These are phyloP conservation scores for Skeletonema costatum DNA, from an alignment of 108 stramenopile species.

Conservation along the genomic window DNA sequence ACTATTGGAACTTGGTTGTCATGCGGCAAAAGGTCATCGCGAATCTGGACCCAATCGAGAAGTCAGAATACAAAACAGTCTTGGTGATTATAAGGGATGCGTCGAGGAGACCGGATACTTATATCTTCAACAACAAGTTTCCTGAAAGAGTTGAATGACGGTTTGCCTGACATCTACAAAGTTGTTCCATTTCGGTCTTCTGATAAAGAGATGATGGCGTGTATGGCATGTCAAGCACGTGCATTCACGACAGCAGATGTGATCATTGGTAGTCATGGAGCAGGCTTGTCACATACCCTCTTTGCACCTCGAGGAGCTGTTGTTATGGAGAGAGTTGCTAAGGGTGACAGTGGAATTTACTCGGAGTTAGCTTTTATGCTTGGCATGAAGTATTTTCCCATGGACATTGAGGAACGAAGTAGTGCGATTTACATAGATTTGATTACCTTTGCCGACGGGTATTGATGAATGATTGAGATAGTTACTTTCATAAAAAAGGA, in stretches of 20 bases:
- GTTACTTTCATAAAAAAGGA: no score
- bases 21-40: not conserved
- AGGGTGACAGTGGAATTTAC: constrained; percentile 1
- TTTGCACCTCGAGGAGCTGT: not conserved
- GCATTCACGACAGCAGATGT: constrained; percentile 7
- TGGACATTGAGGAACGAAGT: not conserved
- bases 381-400: constrained; percentile 4
- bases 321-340: not conserved
- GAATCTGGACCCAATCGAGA: not conserved
- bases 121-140: not conserved
- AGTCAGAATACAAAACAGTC: constrained; percentile 2
- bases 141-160: not conserved
- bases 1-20: not conserved
- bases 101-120: not conserved
- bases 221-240: not conserved
- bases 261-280: constrained; percentile 5
- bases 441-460: not conserved
- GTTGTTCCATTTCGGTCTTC: constrained; percentile 4
- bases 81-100: constrained; percentile 10
- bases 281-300: constrained; percentile 4
- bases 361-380: not conserved
- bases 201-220: not conserved
- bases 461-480: not conserved
- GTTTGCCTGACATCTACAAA: not conserved
- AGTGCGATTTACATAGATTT: not conserved